Evolutionary conservation across 345 rosid species (phyloP), one percentile per base, ranked within the genome.

Genomic region (Cochlearia excelsa): DNA sequence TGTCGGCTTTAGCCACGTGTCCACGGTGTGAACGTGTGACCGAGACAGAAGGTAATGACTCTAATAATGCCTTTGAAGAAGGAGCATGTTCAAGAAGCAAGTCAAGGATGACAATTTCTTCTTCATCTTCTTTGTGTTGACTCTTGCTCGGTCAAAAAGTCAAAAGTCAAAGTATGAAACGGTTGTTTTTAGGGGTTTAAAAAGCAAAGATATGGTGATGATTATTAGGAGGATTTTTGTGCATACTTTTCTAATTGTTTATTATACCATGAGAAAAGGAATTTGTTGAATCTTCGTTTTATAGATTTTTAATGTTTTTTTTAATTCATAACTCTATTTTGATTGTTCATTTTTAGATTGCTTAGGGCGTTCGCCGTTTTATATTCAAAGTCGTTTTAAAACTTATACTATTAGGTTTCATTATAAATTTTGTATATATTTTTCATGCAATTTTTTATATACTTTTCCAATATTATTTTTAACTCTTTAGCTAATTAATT

Each of bases 191-290:
- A 57, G 57, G 59, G 23, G 53, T 40, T 37, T 1, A 23, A 50
- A 70, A 63, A 63, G 74, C 46, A 44, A 70, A 70, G 69, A 70
- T 70, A 56, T 70, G 59, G 50, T 56, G 43, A 70, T 70, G 69
- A 57, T 70, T 63, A 63, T 16, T 16, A 8, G 59, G 28, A 63
- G 26, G 74, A 69, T 33, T 63, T 52, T 42, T 70, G 74, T 70
- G 64, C 42, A 70, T 63, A 63, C 54, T 70, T 39, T 8, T 39
- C 37, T 63, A 63, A 70, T 63, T 49, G 43, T 43, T 55, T 49
- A 44, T 57, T 57, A 50, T 59, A 51, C 27, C 43, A 44, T 9
- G 57, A 30, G 45, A 39, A 46, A 31, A 35, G n/a, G 43, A 30
- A 49, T 41, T 39, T 46, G 31, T 61, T n/a, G 39, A 40, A 33